A percentile compares a stretch with the other conserved stretches of the same genome.
phyloP scores from a whole-genome alignment of 2,329 filamentous ascomycete species.

The Botrytis byssoidea region DNA sequence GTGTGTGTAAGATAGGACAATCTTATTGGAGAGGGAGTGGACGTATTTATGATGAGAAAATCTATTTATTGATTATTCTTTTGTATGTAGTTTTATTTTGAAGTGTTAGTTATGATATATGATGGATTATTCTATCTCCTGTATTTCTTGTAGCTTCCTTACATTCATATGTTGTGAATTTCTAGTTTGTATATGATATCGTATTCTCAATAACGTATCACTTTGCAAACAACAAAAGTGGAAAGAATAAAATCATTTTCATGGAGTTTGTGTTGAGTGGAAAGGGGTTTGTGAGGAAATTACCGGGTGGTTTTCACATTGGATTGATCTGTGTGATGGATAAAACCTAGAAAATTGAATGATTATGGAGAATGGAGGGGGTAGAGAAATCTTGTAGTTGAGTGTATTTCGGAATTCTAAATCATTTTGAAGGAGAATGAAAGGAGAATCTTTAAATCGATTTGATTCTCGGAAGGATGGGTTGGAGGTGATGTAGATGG shows the following conservation, averaged over 20 bases:
- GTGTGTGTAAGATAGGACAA: not conserved
- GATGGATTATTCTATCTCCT: too few relatives aligned
- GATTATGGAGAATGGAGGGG: not conserved
- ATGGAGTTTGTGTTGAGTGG: accelerated
- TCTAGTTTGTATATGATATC: not conserved
- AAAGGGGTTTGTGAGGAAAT: accelerated
- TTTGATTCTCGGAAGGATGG: not conserved
- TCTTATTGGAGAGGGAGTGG: not conserved
- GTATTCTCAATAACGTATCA: accelerated
- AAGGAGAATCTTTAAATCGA: not conserved
- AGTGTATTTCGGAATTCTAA: accelerated
- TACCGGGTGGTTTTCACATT: accelerated
- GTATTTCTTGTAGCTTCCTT: not conserved
- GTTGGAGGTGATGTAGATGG: not conserved
- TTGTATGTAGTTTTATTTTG: not conserved
- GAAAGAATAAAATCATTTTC: not conserved
- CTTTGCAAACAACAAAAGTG: not conserved
- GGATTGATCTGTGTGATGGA: not conserved
- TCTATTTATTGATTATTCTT: not conserved
- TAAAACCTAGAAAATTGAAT: not conserved
- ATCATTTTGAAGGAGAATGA: not conserved
- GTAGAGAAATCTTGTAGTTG: not conserved
- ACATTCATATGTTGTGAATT: not conserved
- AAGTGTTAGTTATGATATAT: not conserved
- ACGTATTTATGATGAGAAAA: not conserved